These are phyloP conservation scores for sunflower (Helianthus annuus) DNA, from an alignment of 129 eudicot genomes.

Conservation along the genomic window DNA sequence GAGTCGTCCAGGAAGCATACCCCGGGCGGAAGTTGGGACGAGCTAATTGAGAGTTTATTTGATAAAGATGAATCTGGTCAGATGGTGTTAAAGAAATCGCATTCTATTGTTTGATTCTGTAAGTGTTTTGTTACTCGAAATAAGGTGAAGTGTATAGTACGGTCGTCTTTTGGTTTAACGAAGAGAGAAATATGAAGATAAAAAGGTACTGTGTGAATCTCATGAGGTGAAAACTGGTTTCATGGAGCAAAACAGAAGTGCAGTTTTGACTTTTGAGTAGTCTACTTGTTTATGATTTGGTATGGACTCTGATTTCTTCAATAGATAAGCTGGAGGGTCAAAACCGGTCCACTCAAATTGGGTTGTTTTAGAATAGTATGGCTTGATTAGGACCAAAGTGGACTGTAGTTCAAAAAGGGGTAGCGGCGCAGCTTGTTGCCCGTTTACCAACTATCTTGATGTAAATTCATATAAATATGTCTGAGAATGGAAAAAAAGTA, in stretches of 20 bases:
- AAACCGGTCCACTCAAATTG: not conserved
- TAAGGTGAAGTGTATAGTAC: not conserved
- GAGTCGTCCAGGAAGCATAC: slow-evolving; percentile 37
- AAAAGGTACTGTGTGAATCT: not conserved
- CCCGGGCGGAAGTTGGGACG: slow-evolving; percentile 67
- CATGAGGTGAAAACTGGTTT: not conserved
- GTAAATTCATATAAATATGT: too few relatives aligned
- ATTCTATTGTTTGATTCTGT: slow-evolving; percentile 27
- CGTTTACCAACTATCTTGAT: too few relatives aligned
- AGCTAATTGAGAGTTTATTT: slow-evolving; percentile 59
- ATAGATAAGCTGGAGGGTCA: not conserved
- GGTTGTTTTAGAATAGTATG: not conserved
- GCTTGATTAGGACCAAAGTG: too few relatives aligned
- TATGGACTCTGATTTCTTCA: not conserved
- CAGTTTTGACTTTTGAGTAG: not conserved
- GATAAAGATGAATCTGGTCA: slow-evolving; percentile 69
- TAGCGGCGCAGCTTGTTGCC: too few relatives aligned
- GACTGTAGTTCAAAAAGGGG: too few relatives aligned
- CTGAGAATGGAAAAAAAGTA: too few relatives aligned
- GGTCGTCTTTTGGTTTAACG: slow-evolving; percentile 6
- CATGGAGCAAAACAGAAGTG: not conserved
- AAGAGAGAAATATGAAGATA: not conserved
- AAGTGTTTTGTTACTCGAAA: slow-evolving; percentile 8
- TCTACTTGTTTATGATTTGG: not conserved
- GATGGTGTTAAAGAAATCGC: slow-evolving; percentile 47